phyloP scores from a whole-genome alignment of 495 filamentous ascomycete species.

The Hypomontagnella submonticulosa region DNA sequence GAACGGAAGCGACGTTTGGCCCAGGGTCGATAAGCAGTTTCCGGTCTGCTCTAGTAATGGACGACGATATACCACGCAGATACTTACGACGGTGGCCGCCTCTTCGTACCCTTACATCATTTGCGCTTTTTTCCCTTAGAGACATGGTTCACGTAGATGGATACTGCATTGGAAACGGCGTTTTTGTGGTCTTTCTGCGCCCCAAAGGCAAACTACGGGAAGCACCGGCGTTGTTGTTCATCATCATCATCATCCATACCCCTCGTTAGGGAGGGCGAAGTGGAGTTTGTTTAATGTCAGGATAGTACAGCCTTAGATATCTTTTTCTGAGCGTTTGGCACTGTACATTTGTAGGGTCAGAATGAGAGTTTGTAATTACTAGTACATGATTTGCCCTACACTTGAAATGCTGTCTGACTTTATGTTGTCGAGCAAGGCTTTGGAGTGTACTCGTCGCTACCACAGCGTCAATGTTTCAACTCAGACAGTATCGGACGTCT shows the following conservation, averaged over 20 bases:
- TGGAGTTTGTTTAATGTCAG: constrained; percentile 6
- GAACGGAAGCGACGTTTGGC: constrained; percentile 50
- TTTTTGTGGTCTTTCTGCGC: constrained; percentile 20
- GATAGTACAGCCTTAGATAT: constrained; percentile 8
- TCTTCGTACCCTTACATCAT: background rate
- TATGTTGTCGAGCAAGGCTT: too few relatives aligned
- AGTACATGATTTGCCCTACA: background rate
- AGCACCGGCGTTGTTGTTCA: constrained; percentile 35
- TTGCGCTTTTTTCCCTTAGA: constrained; percentile 11
- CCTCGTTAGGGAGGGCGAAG: background rate
- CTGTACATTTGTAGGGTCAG: constrained; percentile 1
- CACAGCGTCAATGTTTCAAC: too few relatives aligned
- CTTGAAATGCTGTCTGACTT: too few relatives aligned
- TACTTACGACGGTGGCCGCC: background rate
- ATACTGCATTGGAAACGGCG: constrained; percentile 44
- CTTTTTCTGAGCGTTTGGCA: background rate
- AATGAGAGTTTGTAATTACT: background rate
- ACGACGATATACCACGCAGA: constrained; percentile 8
- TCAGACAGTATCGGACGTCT: too few relatives aligned
- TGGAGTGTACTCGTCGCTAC: too few relatives aligned
- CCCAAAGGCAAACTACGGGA: constrained; percentile 16
- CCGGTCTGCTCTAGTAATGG: background rate
- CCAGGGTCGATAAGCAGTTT: constrained; percentile 36
- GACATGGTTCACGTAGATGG: constrained; percentile 39
- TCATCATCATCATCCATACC: constrained; percentile 30